These are phyloP conservation scores for Cladosporium sp. DNA, from an alignment of 2,329 filamentous ascomycete genomes.

Conservation along the genomic window DNA sequence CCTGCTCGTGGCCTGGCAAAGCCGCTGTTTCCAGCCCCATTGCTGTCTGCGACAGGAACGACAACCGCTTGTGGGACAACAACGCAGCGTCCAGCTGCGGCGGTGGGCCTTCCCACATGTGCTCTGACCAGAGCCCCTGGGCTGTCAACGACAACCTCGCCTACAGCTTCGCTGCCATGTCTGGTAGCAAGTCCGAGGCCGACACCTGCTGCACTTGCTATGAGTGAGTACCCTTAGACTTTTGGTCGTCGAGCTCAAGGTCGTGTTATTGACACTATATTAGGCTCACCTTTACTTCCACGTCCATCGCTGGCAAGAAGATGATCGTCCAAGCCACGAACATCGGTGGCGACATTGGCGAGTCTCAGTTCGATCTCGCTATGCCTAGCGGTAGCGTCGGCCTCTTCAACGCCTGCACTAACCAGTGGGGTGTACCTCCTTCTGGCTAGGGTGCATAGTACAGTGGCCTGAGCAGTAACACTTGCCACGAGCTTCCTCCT, in stretches of 20 bases:
- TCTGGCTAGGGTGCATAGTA: slow-evolving; percentile 60
- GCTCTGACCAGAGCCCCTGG: slow-evolving; percentile 63
- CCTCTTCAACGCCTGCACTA: slow-evolving; percentile 49
- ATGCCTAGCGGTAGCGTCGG: slow-evolving; percentile 57
- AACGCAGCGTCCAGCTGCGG: slow-evolving; percentile 56
- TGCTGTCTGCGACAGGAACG: slow-evolving; percentile 56
- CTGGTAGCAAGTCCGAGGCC: slow-evolving; percentile 56
- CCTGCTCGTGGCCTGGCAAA: slow-evolving; percentile 62
- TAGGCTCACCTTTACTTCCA: slow-evolving; percentile 61
- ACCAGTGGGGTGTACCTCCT: slow-evolving; percentile 44
- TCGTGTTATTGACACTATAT: too few relatives aligned
- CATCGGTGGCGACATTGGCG: slow-evolving; percentile 58
- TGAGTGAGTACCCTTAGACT: slow-evolving; percentile 36
- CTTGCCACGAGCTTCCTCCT: slow-evolving; percentile 55
- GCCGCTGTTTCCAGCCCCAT: slow-evolving; percentile 54
- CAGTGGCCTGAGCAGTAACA: slow-evolving; percentile 55
- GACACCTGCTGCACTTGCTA: slow-evolving; percentile 70
- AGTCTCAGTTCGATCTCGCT: slow-evolving; percentile 61
- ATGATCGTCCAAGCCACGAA: slow-evolving; percentile 67
- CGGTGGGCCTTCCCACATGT: slow-evolving; percentile 62
- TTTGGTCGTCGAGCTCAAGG: slow-evolving; percentile 19
- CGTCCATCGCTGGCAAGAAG: slow-evolving; percentile 58
- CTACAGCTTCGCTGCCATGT: slow-evolving; percentile 66
- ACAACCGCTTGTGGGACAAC: slow-evolving; percentile 55
- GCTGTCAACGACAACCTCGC: slow-evolving; percentile 58